A percentile compares a stretch with the other conserved stretches of the same genome.
phyloP scores from a whole-genome alignment of 148 eudicot species.

The Euryodendron excelsum region DNA sequence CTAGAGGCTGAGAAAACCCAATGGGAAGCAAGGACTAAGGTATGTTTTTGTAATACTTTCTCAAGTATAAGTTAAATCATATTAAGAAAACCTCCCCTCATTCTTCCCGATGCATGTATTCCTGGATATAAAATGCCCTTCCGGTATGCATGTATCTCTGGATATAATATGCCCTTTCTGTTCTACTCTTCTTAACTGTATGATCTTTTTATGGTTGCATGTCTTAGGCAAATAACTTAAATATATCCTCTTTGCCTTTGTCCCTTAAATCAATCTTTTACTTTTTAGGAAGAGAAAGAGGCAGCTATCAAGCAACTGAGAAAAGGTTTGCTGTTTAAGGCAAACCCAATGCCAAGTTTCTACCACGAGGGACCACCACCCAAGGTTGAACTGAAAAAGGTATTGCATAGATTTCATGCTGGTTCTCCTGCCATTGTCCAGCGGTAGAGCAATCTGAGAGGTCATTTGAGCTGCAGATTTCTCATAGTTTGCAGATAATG shows the following conservation, averaged over 20 bases:
- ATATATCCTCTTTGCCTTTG: constrained; percentile 4
- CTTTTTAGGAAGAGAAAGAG: constrained; percentile 67
- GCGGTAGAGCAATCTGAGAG: background rate
- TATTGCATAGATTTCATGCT: constrained; percentile 4
- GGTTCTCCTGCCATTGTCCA: background rate
- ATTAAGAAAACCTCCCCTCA: background rate
- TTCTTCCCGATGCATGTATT: background rate
- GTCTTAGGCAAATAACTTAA: background rate
- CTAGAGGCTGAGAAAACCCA: constrained; percentile 79
- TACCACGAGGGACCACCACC: constrained; percentile 89
- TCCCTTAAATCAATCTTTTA: constrained; percentile 17
- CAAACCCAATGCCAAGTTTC: constrained; percentile 83
- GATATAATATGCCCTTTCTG: background rate
- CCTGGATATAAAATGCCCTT: background rate
- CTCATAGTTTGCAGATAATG: background rate
- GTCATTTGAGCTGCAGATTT: background rate
- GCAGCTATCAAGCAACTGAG: constrained; percentile 71
- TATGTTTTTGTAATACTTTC: constrained; percentile 23
- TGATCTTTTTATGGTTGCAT: background rate
- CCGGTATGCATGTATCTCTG: background rate
- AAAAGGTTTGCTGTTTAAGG: constrained; percentile 65
- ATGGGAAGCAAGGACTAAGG: constrained; percentile 77
- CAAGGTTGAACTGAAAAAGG: constrained; percentile 81
- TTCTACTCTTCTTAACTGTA: too few species aligned
- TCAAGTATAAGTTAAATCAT: background rate